Evolutionary conservation across 179 eudicot genomes (phyloP), one percentile per base, ranked within the genome.

Genomic region (Camellia oleifera): DNA sequence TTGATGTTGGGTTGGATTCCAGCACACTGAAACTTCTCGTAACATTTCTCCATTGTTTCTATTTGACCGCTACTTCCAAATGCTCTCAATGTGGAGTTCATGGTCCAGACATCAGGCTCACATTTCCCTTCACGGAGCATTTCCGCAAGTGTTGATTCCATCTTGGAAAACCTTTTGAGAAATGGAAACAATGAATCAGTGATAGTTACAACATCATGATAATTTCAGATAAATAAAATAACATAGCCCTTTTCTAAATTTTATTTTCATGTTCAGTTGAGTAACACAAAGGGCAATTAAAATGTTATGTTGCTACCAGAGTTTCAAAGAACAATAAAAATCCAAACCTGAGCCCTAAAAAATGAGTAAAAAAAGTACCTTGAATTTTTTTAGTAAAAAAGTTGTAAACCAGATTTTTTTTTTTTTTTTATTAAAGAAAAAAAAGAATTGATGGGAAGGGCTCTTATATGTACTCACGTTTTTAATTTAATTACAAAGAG

Each of bases 1-100:
- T 90, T 88, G 86, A 92, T 90, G 80, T 74, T 90, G 26, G 98
- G 97, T 78, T 91, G 90, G 60, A 95, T 93, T 50, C 98, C 97
- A 3, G 98, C 87, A 15, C 74, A 86, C 73, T 88, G 97, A 76
- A 95, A 95, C 86, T 95, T 95, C 74, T 92, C 95, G 44, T 92
- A 95, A 81, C 97, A 95, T 72, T 88, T 93, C 86, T 95, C 98
- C 98, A 95, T 95, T 84, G 84, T 89, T 80, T 93, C 98, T 44
- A 95, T 92, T 32, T 93, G 95, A 46, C 98, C 97, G 3, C 87
- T 95, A 86, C 88, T 83, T 9, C 98, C 98, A 82, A 93, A 95
- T n/a, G 97, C 97, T 86, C 98, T 81, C 15, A 95, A 83, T 9
- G 98, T 90, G 74, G 97, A 88, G 77, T 93, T 95, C 97, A 95